Evolutionary conservation across 1,284 basidiomycete genomes (phyloP).

Genomic region (Rhodotorula sp.): DNA sequence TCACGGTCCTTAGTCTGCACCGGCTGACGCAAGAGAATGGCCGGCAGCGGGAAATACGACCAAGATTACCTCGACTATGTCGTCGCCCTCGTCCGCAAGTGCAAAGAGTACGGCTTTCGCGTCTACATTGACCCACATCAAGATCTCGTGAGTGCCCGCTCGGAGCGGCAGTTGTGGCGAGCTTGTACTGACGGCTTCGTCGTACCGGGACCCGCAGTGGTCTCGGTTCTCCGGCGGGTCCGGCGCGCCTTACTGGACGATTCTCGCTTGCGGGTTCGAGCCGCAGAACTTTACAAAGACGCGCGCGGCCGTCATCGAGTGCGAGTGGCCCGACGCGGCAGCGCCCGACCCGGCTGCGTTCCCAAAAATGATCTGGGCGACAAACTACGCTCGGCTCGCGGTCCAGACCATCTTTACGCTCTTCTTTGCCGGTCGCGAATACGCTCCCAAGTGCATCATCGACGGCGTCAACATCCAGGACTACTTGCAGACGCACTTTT

Average conservation of each 20-base stretch:
- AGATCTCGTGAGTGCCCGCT: slow-evolving; percentile 70
- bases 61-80: slow-evolving; percentile 90
- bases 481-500: slow-evolving; percentile 82
- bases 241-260: slow-evolving; percentile 92
- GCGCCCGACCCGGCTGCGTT: slow-evolving; percentile 66
- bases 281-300: slow-evolving; percentile 80
- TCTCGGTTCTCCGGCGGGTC: slow-evolving; percentile 95
- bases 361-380: slow-evolving; percentile 95
- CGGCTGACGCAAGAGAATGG: slow-evolving; percentile 9
- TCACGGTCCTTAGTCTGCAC: too few species aligned
- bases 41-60: slow-evolving; percentile 78
- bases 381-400: slow-evolving; percentile 86
- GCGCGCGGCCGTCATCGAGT: slow-evolving; percentile 79
- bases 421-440: slow-evolving; percentile 88
- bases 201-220: slow-evolving; percentile 61
- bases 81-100: slow-evolving; percentile 77
- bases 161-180: not conserved
- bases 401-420: slow-evolving; percentile 89
- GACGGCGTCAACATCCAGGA: slow-evolving; percentile 93
- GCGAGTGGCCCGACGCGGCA: slow-evolving; percentile 71
- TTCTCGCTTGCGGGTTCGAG: slow-evolving; percentile 86
- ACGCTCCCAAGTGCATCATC: slow-evolving; percentile 85
- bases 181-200: not conserved
- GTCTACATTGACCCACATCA: slow-evolving; percentile 96
- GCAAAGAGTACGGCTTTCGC: slow-evolving; percentile 89